These are phyloP conservation scores for Metschnikowia colocasiae DNA, from an alignment of 805 yeast species.

Conservation along the genomic window DNA sequence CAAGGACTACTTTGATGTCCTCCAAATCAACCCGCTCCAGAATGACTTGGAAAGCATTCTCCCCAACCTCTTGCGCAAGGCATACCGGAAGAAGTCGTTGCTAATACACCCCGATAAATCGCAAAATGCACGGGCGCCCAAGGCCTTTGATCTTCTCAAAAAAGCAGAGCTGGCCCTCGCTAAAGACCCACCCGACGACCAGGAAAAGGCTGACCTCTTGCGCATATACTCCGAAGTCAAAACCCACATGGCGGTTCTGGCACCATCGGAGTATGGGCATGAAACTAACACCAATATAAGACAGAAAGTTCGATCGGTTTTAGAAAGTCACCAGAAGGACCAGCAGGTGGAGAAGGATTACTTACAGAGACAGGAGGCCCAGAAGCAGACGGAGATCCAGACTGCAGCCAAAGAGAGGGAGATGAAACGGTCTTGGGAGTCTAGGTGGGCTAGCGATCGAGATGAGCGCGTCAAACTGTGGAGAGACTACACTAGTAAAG, in stretches of 20 bases:
- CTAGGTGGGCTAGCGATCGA: slow-evolving; percentile 59
- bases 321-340: slow-evolving; percentile 35
- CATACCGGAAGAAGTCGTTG: slow-evolving; percentile 56
- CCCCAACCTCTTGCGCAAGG: slow-evolving; percentile 34
- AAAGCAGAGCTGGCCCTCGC: slow-evolving; percentile 45
- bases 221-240: slow-evolving; percentile 29
- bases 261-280: slow-evolving; percentile 19
- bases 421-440: slow-evolving; percentile 29
- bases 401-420: slow-evolving; percentile 36
- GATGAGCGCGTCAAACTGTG: slow-evolving; percentile 58
- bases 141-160: slow-evolving; percentile 58
- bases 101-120: slow-evolving; percentile 69
- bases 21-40: slow-evolving; percentile 41
- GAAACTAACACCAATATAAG: slow-evolving; percentile 29
- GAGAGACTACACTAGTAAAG: slow-evolving; percentile 47
- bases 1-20: slow-evolving; percentile 52
- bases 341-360: slow-evolving; percentile 25
- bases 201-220: slow-evolving; percentile 18
- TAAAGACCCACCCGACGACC: slow-evolving; percentile 11
- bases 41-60: slow-evolving; percentile 33
- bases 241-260: slow-evolving; percentile 3
- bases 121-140: slow-evolving; percentile 52
- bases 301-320: slow-evolving; percentile 40
- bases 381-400: slow-evolving; percentile 22
- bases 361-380: slow-evolving; percentile 28